These are phyloP conservation scores for Colletotrichum trifolii DNA, from an alignment of 2,329 filamentous ascomycete genomes.

Conservation along the genomic window DNA sequence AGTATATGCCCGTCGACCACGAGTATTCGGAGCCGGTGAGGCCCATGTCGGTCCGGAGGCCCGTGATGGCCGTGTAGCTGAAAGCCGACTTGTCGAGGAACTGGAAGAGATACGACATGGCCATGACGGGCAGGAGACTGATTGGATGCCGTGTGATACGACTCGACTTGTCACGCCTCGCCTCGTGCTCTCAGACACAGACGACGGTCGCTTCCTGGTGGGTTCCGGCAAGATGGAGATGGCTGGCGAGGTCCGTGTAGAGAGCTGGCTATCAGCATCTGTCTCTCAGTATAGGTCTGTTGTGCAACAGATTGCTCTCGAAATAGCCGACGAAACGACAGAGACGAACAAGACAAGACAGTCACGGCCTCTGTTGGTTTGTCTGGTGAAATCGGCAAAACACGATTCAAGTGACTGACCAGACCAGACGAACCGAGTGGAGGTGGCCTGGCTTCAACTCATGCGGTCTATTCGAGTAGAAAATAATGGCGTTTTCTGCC, in stretches of 20 bases:
- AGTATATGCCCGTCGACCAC: slow-evolving; percentile 62
- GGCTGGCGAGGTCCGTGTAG: neutral
- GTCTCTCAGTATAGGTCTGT: neutral
- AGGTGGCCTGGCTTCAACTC: slow-evolving; percentile 1
- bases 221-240: slow-evolving; percentile 8
- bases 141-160: no score
- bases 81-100: slow-evolving; percentile 42
- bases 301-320: slow-evolving; percentile 11
- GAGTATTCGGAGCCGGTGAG: slow-evolving; percentile 62
- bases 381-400: neutral
- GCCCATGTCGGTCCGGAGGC: slow-evolving; percentile 55
- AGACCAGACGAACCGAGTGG: slow-evolving; percentile 24
- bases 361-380: neutral
- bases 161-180: no score
- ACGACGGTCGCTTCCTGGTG: slow-evolving; percentile 11
- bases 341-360: neutral
- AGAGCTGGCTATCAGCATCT: neutral
- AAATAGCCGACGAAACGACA: slow-evolving; percentile 12
- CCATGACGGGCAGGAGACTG: slow-evolving; percentile 64
- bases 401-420: slow-evolving; percentile 15
- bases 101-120: slow-evolving; percentile 26
- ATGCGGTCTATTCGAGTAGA: neutral
- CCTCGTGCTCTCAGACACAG: neutral
- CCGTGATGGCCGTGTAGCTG: slow-evolving; percentile 54
- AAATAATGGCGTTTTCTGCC: slow-evolving; percentile 7